Conservation (phyloP, 179 eudicot genomes). For the Kewa caespitosa region DNA sequence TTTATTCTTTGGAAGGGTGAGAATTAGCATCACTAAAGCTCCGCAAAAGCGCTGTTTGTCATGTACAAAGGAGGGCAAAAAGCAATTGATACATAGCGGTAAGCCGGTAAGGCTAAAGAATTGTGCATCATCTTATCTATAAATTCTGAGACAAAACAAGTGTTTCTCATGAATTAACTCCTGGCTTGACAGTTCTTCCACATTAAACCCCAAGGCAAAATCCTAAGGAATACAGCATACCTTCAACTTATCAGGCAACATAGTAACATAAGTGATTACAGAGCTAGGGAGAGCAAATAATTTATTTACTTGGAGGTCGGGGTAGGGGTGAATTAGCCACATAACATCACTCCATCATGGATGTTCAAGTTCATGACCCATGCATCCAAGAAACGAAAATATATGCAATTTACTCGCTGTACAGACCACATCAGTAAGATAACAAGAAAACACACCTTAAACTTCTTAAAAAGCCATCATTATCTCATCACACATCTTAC, state of each 20-base stretch:
- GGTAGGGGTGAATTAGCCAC: background rate
- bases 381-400: background rate
- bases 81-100: too few species aligned
- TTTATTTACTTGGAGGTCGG: background rate
- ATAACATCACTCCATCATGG: background rate
- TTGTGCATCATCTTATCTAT: too few species aligned
- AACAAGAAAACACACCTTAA: background rate
- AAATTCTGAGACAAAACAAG: background rate
- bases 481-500: background rate
- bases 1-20: too few species aligned
- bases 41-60: too few species aligned
- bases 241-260: background rate
- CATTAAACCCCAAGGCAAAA: too few species aligned
- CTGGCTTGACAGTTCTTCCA: too few species aligned
- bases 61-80: too few species aligned
- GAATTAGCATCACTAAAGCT: too few species aligned
- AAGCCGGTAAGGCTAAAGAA: too few species aligned
- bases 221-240: background rate
- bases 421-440: background rate
- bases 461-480: background rate
- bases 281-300: background rate
- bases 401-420: background rate
- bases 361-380: background rate
- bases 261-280: background rate
- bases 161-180: too few species aligned